Conservation (phyloP, 257 asterid genomes). For the Coffea eugenioides region DNA sequence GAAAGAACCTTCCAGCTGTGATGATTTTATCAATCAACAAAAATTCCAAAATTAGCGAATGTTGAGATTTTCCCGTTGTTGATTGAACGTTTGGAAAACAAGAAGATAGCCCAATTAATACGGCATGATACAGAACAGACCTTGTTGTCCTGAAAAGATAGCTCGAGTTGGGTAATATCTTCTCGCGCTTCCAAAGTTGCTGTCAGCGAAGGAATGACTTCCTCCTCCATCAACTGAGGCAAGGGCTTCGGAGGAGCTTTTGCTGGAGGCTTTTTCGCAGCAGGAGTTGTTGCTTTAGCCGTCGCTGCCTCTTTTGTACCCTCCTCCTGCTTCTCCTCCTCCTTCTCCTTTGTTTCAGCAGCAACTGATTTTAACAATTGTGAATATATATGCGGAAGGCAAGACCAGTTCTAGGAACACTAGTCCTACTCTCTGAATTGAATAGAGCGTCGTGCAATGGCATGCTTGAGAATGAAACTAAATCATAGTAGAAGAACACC, state of each 20-base stretch:
- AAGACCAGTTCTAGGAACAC: background rate
- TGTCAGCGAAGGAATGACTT: constrained; percentile 59
- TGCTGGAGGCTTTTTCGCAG: constrained; percentile 43
- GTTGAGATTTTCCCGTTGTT: background rate
- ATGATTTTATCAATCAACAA: background rate
- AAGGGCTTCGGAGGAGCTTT: constrained; percentile 67
- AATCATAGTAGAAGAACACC: background rate
- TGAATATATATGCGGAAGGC: background rate
- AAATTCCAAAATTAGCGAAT: background rate
- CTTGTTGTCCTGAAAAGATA: constrained; percentile 56
- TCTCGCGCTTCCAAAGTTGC: constrained; percentile 56
- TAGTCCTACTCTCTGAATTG: background rate
- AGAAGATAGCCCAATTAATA: background rate
- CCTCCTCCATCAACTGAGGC: constrained; percentile 79
- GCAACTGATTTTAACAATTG: constrained; percentile 47
- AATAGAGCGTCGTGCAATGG: too few species aligned
- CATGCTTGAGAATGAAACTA: background rate
- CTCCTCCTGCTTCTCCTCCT: constrained; percentile 37
- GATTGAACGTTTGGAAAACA: background rate
- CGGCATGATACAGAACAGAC: constrained; percentile 24
- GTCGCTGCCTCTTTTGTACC: constrained; percentile 31
- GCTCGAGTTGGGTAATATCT: constrained; percentile 51
- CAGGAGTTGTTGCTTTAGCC: background rate
- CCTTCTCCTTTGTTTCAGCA: constrained; percentile 60
- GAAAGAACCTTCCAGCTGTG: constrained; percentile 83